Conservation (phyloP, 139 green algal species). For the Microglena sp. region DNA sequence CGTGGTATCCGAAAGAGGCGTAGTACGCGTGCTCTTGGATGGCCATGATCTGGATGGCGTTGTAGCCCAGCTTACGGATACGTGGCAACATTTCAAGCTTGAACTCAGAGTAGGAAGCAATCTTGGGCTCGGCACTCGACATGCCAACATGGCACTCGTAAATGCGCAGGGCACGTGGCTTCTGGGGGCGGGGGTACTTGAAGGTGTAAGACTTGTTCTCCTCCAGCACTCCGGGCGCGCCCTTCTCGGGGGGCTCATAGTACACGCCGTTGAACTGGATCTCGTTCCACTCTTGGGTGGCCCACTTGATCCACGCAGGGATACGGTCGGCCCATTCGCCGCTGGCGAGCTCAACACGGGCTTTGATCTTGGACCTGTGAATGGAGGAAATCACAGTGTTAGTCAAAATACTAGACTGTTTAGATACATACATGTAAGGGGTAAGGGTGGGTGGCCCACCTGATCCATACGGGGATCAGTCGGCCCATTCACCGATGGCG, state of each 20-base stretch:
- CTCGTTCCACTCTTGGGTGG: slow-evolving; percentile 86
- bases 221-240: slow-evolving; percentile 42
- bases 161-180: slow-evolving; percentile 80
- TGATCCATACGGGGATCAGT: no score
- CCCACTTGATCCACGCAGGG: slow-evolving; percentile 90
- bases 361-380: slow-evolving; percentile 69
- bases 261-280: slow-evolving; percentile 89
- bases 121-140: slow-evolving; percentile 54
- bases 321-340: slow-evolving; percentile 84
- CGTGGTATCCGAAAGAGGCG: slow-evolving; percentile 92
- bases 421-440: background rate
- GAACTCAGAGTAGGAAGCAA: slow-evolving; percentile 96
- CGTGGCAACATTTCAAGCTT: slow-evolving; percentile 80
- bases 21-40: slow-evolving; percentile 61
- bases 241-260: slow-evolving; percentile 52
- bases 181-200: slow-evolving; percentile 76
- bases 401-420: background rate
- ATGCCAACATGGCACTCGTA: slow-evolving; percentile 99
- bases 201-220: slow-evolving; percentile 78
- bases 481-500: background rate
- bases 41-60: no score
- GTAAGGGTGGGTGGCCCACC: background rate
- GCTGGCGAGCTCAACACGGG: slow-evolving; percentile 59
- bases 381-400: background rate
- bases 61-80: slow-evolving; percentile 41